These are phyloP conservation scores for Populus hybrid DNA, from an alignment of 441 rosid species.

Conservation along the genomic window DNA sequence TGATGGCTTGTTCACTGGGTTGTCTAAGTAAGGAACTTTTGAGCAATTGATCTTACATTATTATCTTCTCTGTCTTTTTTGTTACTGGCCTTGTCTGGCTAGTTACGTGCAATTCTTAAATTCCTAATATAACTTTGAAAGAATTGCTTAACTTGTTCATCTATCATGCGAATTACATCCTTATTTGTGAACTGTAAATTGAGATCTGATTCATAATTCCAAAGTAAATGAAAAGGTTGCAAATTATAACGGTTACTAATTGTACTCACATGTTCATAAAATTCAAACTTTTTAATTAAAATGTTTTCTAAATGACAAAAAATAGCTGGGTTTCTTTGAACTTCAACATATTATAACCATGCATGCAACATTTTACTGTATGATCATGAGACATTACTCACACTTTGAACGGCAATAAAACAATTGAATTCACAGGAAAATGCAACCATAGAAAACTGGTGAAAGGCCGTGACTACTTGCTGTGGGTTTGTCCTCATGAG, in stretches of 20 bases:
- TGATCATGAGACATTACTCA: not conserved
- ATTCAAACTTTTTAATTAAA: no score
- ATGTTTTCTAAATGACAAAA: not conserved
- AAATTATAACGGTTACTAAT: not conserved
- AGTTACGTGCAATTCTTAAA: not conserved
- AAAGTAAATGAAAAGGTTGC: not conserved
- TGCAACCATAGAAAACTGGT: not conserved
- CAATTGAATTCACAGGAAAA: not conserved
- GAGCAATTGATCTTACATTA: not conserved
- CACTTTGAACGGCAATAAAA: not conserved
- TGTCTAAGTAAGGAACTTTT: conserved; percentile 56
- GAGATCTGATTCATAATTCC: not conserved
- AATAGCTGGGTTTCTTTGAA: not conserved
- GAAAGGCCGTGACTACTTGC: not conserved
- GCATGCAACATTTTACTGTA: not conserved
- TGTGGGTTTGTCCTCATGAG: not conserved
- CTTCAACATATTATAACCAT: not conserved
- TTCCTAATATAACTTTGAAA: not conserved
- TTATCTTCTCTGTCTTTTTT: not conserved
- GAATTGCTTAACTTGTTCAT: not conserved
- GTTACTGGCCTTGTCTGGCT: not conserved
- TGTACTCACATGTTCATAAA: not conserved
- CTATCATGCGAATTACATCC: not conserved
- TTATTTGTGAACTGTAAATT: not conserved
- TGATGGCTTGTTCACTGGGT: conserved; percentile 75